Conservation (phyloP, 768 basidiomycete genomes). For the Mycena pura region DNA sequence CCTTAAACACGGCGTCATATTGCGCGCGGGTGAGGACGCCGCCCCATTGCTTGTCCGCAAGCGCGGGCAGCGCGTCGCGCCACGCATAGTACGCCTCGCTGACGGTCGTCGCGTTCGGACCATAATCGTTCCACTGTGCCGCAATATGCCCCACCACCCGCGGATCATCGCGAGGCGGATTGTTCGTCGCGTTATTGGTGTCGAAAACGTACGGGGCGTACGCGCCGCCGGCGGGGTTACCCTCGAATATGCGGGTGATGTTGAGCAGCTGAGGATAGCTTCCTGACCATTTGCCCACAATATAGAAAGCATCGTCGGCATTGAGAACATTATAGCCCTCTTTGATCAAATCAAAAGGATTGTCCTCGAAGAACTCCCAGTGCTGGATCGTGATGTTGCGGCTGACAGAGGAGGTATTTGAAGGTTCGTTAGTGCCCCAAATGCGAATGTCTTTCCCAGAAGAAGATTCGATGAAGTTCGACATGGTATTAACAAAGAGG, state of each 20-base stretch:
- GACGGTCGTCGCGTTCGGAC: slow-evolving; percentile 22
- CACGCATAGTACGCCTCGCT: slow-evolving; percentile 26
- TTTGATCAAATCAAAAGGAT: slow-evolving; percentile 10
- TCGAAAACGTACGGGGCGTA: slow-evolving; percentile 25
- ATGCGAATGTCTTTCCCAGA: slow-evolving; percentile 25
- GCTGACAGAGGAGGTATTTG: slow-evolving; percentile 20
- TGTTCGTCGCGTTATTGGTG: slow-evolving; percentile 26
- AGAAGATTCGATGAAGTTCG: slow-evolving; percentile 9
- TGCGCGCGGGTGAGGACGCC: slow-evolving; percentile 18
- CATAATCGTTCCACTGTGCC: slow-evolving; percentile 27
- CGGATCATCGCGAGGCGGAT: slow-evolving; percentile 19
- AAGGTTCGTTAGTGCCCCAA: slow-evolving; percentile 28
- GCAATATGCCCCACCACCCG: slow-evolving; percentile 21
- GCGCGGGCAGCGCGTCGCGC: slow-evolving; percentile 24
- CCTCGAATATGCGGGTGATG: slow-evolving; percentile 23
- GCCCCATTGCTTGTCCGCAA: slow-evolving; percentile 30
- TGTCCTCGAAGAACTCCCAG: slow-evolving; percentile 29
- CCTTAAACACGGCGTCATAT: slow-evolving; percentile 18
- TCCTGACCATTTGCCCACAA: slow-evolving; percentile 23
- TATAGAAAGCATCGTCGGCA: slow-evolving; percentile 25
- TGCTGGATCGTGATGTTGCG: slow-evolving; percentile 27
- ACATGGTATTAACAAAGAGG: slow-evolving; percentile 24
- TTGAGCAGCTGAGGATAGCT: slow-evolving; percentile 27
- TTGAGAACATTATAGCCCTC: slow-evolving; percentile 19
- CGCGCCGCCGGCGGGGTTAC: slow-evolving; percentile 25